phyloP scores from a whole-genome alignment of 257 asterid species.

The Solanum commersonii region DNA sequence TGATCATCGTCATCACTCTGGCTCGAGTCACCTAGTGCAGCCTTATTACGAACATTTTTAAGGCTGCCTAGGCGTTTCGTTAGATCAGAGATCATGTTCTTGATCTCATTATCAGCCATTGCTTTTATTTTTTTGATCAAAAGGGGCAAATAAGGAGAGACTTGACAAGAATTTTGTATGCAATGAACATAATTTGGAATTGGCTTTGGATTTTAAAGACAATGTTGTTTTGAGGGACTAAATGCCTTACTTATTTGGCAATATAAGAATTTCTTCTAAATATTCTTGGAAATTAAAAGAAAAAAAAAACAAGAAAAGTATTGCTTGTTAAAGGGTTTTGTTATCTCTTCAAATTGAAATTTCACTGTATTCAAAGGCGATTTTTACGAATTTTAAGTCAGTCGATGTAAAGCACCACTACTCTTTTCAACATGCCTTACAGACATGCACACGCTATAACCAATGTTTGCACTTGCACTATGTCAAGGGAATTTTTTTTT shows the following conservation, averaged over 20 bases:
- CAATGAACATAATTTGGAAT: not conserved
- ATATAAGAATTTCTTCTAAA: constrained; percentile 20
- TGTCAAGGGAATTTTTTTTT: not conserved
- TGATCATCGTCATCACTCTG: constrained; percentile 22
- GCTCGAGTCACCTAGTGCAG: constrained; percentile 13
- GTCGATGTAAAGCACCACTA: not conserved
- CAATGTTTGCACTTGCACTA: not conserved
- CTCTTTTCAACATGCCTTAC: not conserved
- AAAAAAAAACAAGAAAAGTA: constrained; percentile 14
- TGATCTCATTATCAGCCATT: constrained; percentile 38
- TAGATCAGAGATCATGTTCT: constrained; percentile 48
- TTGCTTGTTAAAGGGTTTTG: constrained; percentile 23
- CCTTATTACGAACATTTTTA: constrained; percentile 25
- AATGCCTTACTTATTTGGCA: constrained; percentile 18
- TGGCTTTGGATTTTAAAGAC: constrained; percentile 11
- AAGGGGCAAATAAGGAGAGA: not conserved
- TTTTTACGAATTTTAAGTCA: not conserved
- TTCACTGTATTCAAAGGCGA: not conserved
- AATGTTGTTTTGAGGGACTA: not conserved
- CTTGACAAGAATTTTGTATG: not conserved
- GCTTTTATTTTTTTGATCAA: not conserved
- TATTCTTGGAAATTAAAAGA: not conserved
- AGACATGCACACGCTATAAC: not conserved
- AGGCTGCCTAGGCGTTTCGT: constrained; percentile 34
- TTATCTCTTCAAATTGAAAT: not conserved